Base-by-base conservation (phyloP, 495 filamentous ascomycete species). In the Talaromyces ruber region DNA sequence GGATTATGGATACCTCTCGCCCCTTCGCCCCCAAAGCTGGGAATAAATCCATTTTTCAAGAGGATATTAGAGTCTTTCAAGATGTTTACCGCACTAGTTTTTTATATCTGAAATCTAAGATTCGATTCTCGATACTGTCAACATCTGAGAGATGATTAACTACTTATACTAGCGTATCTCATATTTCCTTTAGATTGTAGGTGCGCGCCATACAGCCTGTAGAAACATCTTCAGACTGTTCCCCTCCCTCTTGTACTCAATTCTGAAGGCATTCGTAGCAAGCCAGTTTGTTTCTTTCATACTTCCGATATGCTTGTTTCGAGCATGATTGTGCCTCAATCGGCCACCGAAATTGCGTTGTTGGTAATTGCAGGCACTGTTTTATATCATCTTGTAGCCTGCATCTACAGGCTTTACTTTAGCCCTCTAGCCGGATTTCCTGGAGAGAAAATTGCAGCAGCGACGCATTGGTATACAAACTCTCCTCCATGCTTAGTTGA, bases 371-470 rank as follows among this genome's bases (percentile, higher is more conserved):
- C 9, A 39, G 12, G 34, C 3, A 39, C 34, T 39, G 12, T 39
- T 39, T 14, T 39, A 39, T 39, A 39, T 39, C 34, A 39, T 1
- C 14, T 39, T 39, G 34, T 39, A 39, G 34, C 34, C 34, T 39
- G 34, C 6, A 53, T 47, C 24, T 45, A 63, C 54, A 59, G 61
- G 16, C 43, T 63, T 24, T 61, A 39, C 26, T 60, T 63, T 50
- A 39, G 28, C 43, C 56, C 61, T 39, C 28, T 63, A 22, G 53
- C 61, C 21, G 32, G 54, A 9, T 60, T 63, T 45, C 61, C 61
- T 22, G 61, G 61, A 21, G 21, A 22, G n/a, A 59, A 59, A 9
- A 26, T 54, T 54, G 77, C 76, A 3, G 76, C 76, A 59, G 53
- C 73, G 25, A 78, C 76, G 0, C 32, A 52, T 16, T 76, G 67